A percentile compares a stretch with the other conserved stretches of the same genome.
phyloP scores from a whole-genome alignment of 2,329 filamentous ascomycete genomes.

The Epichloe coenophiala region DNA sequence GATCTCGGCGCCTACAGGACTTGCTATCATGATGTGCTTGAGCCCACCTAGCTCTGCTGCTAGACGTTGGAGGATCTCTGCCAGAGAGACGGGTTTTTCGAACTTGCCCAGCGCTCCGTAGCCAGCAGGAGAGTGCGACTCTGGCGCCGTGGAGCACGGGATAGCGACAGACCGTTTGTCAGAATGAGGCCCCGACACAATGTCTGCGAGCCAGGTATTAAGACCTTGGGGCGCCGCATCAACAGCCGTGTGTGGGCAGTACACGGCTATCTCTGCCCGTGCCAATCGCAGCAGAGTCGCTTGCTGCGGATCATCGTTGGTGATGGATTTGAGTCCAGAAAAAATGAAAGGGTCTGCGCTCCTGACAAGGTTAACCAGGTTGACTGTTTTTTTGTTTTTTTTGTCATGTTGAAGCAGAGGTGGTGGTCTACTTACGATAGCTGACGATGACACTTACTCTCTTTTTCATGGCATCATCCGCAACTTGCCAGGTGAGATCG shows the following conservation, averaged over 20 bases:
- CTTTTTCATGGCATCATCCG: conserved; percentile 72
- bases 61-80: conserved; percentile 36
- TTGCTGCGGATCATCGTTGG: conserved; percentile 74
- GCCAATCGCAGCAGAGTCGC: conserved; percentile 68
- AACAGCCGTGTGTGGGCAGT: conserved; percentile 89
- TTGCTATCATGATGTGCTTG: conserved; percentile 34
- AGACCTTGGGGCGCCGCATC: conserved; percentile 77
- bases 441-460: conserved; percentile 70
- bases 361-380: not conserved
- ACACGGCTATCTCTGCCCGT: conserved; percentile 82
- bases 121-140: conserved; percentile 32
- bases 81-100: conserved; percentile 22
- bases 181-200: conserved; percentile 48
- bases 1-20: conserved; percentile 33
- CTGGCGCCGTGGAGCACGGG: conserved; percentile 29
- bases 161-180: conserved; percentile 29
- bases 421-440: conserved; percentile 52
- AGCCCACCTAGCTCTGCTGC: conserved; percentile 57
- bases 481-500: conserved; percentile 79
- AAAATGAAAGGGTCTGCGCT: conserved; percentile 85
- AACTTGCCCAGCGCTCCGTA: conserved; percentile 40
- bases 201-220: conserved; percentile 87
- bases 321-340: conserved; percentile 78
- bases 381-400: no score
- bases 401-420: not conserved